Percentiles rank a stretch among this genome's conserved stretches.
These are phyloP conservation scores for Solanum bukasovii DNA, from an alignment of 257 asterid genomes.

Conservation along the genomic window DNA sequence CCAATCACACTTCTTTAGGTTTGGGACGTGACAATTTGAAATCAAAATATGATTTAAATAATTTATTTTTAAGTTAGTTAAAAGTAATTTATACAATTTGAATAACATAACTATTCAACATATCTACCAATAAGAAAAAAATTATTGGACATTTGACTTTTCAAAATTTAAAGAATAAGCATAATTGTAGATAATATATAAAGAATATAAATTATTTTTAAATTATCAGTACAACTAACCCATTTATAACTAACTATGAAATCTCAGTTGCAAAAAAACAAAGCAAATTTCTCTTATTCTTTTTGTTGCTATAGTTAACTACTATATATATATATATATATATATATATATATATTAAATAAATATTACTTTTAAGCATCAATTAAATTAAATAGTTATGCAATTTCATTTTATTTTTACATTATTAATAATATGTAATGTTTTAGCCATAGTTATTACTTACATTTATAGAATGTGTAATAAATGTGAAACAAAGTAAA, in stretches of 20 bases:
- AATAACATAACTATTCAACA: neutral
- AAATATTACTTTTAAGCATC: neutral
- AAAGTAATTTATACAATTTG: neutral
- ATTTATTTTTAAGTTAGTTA: neutral
- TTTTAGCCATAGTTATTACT: neutral
- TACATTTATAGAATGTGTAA: neutral
- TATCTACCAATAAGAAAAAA: neutral
- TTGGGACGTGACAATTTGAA: neutral
- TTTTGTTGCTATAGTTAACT: neutral
- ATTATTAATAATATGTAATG: neutral
- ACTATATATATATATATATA: no score
- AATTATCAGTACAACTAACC: neutral
- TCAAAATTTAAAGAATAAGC: neutral
- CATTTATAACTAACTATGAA: neutral
- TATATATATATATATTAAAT: no score
- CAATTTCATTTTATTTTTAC: no score
- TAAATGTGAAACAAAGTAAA: neutral
- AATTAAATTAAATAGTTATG: neutral
- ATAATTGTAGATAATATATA: neutral
- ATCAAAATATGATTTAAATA: no score
- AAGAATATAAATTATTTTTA: neutral
- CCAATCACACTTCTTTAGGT: neutral
- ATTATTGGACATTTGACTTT: neutral
- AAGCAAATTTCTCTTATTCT: neutral
- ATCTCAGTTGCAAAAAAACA: neutral